Evolutionary conservation across 495 filamentous ascomycete species (phyloP).

Genomic region (Penicillium manginii): DNA sequence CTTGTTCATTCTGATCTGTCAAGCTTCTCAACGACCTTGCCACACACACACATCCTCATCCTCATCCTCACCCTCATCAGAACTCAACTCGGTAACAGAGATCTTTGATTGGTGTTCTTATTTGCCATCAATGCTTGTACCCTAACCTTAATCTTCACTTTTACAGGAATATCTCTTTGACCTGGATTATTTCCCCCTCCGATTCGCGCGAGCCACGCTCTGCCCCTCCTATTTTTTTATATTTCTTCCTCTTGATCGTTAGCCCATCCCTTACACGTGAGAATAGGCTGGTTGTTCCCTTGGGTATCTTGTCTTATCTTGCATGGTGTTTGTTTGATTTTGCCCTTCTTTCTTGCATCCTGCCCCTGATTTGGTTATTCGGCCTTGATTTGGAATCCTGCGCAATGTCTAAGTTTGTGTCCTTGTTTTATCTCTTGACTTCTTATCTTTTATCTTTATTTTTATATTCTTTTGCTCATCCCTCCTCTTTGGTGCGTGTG

Average conservation of each 20-base stretch:
- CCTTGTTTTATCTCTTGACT: neutral
- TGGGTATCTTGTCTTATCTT: neutral
- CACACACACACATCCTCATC: too few species aligned
- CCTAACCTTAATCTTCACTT: neutral
- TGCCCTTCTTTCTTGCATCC: neutral
- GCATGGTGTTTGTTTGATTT: neutral
- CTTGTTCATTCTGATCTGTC: neutral
- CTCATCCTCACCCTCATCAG: neutral
- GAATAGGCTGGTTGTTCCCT: neutral
- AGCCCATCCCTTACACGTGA: neutral
- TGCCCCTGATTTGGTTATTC: neutral
- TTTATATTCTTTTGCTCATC: neutral
- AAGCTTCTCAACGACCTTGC: conserved; percentile 3
- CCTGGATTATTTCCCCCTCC: neutral
- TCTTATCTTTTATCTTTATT: neutral
- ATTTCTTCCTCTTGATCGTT: neutral
- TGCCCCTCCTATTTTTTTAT: neutral
- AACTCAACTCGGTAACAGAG: neutral
- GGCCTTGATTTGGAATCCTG: neutral
- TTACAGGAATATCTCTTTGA: neutral
- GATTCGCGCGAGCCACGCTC: neutral
- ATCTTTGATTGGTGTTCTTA: neutral
- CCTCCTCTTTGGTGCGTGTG: neutral
- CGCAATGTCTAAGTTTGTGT: neutral
- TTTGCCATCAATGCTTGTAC: neutral